Conservation (phyloP, 2,329 filamentous ascomycete genomes). For the Aspergillus sp. region DNA sequence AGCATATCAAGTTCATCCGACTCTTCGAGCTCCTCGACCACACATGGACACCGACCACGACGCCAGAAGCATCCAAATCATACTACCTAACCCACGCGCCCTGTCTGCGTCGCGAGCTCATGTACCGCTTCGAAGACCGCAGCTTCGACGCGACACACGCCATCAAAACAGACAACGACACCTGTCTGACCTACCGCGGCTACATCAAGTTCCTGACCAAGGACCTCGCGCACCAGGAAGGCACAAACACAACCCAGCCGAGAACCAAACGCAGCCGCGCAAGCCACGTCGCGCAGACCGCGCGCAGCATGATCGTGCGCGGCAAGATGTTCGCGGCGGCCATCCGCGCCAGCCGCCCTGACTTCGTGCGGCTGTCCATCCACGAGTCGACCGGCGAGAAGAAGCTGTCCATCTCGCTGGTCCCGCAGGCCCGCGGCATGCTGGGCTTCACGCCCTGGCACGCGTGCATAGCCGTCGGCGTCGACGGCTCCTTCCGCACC, state of each 20-base stretch:
- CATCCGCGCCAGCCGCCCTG: conserved; percentile 17
- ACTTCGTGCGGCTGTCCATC: conserved; percentile 22
- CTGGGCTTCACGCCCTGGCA: conserved; percentile 28
- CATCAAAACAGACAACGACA: conserved; percentile 19
- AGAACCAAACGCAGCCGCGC: conserved; percentile 13
- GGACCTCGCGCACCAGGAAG: conserved; percentile 14
- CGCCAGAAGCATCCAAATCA: conserved; percentile 13
- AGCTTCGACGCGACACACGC: conserved; percentile 16
- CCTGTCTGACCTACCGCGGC: conserved; percentile 19
- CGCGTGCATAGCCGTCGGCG: conserved; percentile 22
- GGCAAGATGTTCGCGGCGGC: conserved; percentile 20
- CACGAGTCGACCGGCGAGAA: conserved; percentile 18
- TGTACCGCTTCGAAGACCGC: conserved; percentile 16
- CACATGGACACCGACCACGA: conserved; percentile 13
- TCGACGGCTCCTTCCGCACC: conserved; percentile 16
- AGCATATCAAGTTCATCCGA: conserved; percentile 27
- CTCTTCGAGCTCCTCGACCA: conserved; percentile 29
- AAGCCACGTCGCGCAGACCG: conserved; percentile 12
- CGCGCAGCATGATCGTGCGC: conserved; percentile 18
- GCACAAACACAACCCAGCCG: not conserved
- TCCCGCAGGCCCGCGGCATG: conserved; percentile 14
- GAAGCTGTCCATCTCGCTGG: conserved; percentile 18
- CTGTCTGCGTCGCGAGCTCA: conserved; percentile 17
- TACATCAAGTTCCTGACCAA: conserved; percentile 21
- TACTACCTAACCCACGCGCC: conserved; percentile 17